Percentiles rank a stretch among this genome's conserved stretches.
Evolutionary conservation across 2,329 filamentous ascomycete species (phyloP).

Genomic region (Ophiostoma novo-ulmi): DNA sequence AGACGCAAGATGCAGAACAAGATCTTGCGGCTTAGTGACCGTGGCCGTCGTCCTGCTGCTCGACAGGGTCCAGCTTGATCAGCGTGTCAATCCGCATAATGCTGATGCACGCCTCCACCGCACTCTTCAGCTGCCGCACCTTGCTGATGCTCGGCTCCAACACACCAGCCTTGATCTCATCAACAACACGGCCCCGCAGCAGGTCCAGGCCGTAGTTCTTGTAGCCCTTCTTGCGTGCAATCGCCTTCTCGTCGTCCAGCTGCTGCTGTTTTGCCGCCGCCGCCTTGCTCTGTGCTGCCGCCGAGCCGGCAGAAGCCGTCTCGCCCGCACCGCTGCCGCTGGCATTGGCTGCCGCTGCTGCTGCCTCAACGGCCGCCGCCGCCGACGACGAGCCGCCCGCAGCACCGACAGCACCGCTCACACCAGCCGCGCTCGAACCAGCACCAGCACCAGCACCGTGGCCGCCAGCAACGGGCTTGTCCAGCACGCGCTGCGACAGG

Average conservation of each 20-base stretch:
- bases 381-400: slow-evolving; percentile 14
- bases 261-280: slow-evolving; percentile 36
- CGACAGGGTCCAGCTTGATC: slow-evolving; percentile 95
- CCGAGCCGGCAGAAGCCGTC: slow-evolving; percentile 4
- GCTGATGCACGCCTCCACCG: slow-evolving; percentile 95
- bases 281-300: slow-evolving; percentile 14
- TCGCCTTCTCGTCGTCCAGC: slow-evolving; percentile 74
- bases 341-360: slow-evolving; percentile 14
- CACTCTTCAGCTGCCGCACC: slow-evolving; percentile 95
- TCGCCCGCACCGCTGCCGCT: slow-evolving; percentile 11
- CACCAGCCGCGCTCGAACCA: neutral
- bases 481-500: slow-evolving; percentile 83
- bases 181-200: slow-evolving; percentile 80
- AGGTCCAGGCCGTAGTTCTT: slow-evolving; percentile 97
- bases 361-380: slow-evolving; percentile 7
- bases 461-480: slow-evolving; percentile 40
- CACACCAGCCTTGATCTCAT: slow-evolving; percentile 90
- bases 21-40: slow-evolving; percentile 57
- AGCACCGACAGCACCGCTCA: neutral
- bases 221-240: slow-evolving; percentile 93
- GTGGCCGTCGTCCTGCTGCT: slow-evolving; percentile 73
- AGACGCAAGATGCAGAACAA: neutral
- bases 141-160: slow-evolving; percentile 98
- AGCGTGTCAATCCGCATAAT: slow-evolving; percentile 99
- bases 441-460: slow-evolving; percentile 2